phyloP scores from a whole-genome alignment of 257 asterid species.

The Cordia subcordata region DNA sequence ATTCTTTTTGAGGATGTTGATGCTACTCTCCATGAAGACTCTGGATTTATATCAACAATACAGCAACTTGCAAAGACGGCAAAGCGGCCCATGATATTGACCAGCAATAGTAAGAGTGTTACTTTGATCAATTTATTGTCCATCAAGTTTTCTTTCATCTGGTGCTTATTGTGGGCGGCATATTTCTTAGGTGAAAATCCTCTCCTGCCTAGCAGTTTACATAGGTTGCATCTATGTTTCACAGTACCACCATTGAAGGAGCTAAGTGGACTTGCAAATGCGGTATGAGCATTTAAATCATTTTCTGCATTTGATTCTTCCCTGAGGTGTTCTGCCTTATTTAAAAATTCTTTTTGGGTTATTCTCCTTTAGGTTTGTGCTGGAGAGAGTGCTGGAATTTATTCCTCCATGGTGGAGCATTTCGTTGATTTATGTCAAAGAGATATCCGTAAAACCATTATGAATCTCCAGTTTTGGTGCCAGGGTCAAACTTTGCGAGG shows the following conservation, averaged over 20 bases:
- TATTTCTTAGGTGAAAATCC: conserved; percentile 54
- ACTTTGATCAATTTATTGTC: conserved; percentile 8
- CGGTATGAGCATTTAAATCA: conserved; percentile 41
- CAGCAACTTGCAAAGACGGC: conserved; percentile 88
- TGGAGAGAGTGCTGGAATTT: conserved; percentile 53
- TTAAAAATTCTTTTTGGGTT: conserved; percentile 13
- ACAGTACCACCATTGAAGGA: conserved; percentile 53
- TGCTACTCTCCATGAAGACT: conserved; percentile 73
- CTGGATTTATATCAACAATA: conserved; percentile 71
- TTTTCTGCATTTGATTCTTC: conserved; percentile 4
- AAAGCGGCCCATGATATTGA: conserved; percentile 94
- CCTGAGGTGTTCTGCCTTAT: conserved; percentile 6
- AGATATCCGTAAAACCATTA: conserved; percentile 86
- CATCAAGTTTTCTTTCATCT: conserved; percentile 6
- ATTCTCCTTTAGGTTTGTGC: conserved; percentile 63
- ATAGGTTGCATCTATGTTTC: conserved; percentile 65
- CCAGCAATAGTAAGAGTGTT: conserved; percentile 79
- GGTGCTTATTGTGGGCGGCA: conserved; percentile 17
- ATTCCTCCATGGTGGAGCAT: conserved; percentile 63
- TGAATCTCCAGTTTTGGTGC: conserved; percentile 92
- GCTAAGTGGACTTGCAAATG: conserved; percentile 49
- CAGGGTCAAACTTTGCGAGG: conserved; percentile 64
- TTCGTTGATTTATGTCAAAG: conserved; percentile 59
- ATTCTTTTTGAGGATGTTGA: conserved; percentile 97
- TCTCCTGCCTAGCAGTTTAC: conserved; percentile 75